phyloP scores from a whole-genome alignment of 495 filamentous ascomycete genomes.

The Daldinia caldariorum region DNA sequence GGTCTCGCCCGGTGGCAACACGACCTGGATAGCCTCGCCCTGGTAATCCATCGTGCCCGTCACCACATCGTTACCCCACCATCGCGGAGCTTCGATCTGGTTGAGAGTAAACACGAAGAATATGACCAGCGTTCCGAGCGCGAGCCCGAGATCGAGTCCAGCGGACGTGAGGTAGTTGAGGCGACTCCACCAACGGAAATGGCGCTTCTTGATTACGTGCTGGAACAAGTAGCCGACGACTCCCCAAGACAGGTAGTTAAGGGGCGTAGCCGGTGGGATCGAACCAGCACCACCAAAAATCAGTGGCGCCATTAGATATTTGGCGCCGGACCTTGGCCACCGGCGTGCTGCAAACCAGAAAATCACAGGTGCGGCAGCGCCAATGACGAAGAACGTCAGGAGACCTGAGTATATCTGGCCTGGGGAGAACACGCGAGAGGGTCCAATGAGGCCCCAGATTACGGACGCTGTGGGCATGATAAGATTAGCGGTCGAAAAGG shows the following conservation, averaged over 20 bases:
- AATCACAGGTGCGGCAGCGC: slow-evolving; percentile 64
- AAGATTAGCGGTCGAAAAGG: background rate
- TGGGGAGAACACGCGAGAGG: slow-evolving; percentile 72
- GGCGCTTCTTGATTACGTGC: slow-evolving; percentile 63
- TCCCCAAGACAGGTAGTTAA: slow-evolving; percentile 77
- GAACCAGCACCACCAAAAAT: slow-evolving; percentile 72
- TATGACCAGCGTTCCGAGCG: slow-evolving; percentile 68
- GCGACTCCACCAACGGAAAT: slow-evolving; percentile 74
- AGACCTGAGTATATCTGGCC: slow-evolving; percentile 73
- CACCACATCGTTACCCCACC: slow-evolving; percentile 66
- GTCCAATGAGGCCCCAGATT: slow-evolving; percentile 76
- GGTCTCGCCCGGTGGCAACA: slow-evolving; percentile 59
- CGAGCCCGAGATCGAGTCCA: slow-evolving; percentile 69
- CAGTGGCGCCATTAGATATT: slow-evolving; percentile 71
- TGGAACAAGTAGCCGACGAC: slow-evolving; percentile 74
- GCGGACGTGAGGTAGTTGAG: slow-evolving; percentile 71
- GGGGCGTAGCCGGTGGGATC: slow-evolving; percentile 73
- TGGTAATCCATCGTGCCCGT: slow-evolving; percentile 62
- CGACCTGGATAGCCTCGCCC: slow-evolving; percentile 61
- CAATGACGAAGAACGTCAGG: slow-evolving; percentile 70
- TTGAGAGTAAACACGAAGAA: slow-evolving; percentile 67
- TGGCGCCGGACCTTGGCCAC: slow-evolving; percentile 61
- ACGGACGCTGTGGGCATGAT: slow-evolving; percentile 57
- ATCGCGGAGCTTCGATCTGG: slow-evolving; percentile 58
- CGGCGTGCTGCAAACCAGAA: slow-evolving; percentile 66